Evolutionary conservation across 2,329 filamentous ascomycete genomes (phyloP).

Genomic region (Elsinoe ampelina): DNA sequence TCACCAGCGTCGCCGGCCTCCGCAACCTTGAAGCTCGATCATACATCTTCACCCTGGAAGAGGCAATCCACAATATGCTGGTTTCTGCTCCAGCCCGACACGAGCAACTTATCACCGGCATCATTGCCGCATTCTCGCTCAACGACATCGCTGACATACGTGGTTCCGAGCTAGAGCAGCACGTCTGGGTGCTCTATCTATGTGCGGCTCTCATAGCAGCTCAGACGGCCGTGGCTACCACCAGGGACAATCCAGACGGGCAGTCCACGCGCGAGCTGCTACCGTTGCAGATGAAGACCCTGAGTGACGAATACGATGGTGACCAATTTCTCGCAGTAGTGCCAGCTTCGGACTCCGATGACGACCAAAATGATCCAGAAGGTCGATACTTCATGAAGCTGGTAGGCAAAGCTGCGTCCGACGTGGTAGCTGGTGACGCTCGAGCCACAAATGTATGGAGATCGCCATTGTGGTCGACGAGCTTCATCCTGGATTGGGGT

Average conservation of each 20-base stretch:
- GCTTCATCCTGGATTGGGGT: slow-evolving; percentile 25
- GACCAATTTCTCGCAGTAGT: slow-evolving; percentile 10
- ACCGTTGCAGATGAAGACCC: slow-evolving; percentile 14
- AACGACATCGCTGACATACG: slow-evolving; percentile 24
- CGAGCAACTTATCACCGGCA: slow-evolving; percentile 24
- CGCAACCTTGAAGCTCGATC: neutral
- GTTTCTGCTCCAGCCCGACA: slow-evolving; percentile 37
- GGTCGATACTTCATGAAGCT: slow-evolving; percentile 14
- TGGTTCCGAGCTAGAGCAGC: slow-evolving; percentile 29
- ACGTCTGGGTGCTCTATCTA: slow-evolving; percentile 28
- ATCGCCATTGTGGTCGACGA: slow-evolving; percentile 21
- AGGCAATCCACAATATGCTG: slow-evolving; percentile 31
- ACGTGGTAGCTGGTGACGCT: neutral
- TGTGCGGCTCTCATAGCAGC: slow-evolving; percentile 26
- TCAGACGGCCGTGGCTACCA: neutral
- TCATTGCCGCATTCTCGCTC: slow-evolving; percentile 25
- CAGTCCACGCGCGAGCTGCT: neutral
- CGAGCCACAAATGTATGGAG: slow-evolving; percentile 19
- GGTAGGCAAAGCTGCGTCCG: slow-evolving; percentile 14
- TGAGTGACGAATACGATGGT: slow-evolving; percentile 19
- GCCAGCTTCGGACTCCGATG: slow-evolving; percentile 14
- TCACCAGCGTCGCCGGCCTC: slow-evolving; percentile 1
- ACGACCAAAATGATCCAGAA: slow-evolving; percentile 19
- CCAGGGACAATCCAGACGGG: neutral
- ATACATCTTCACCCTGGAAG: slow-evolving; percentile 24